Conservation (phyloP, 805 yeast genomes). For the Yarrowia sp. region DNA sequence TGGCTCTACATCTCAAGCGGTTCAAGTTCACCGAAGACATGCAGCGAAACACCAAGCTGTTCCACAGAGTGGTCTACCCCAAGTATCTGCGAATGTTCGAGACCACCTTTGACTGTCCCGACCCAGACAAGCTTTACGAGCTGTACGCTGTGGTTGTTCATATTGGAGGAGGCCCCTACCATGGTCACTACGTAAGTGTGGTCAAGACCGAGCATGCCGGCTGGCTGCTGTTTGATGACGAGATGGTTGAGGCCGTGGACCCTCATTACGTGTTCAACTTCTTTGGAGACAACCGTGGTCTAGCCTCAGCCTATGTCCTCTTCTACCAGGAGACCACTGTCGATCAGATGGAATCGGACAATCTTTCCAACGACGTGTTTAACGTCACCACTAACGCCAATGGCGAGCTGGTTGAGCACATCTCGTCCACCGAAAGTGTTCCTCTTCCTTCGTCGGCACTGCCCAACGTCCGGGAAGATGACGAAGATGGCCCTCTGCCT, state of each 20-base stretch:
- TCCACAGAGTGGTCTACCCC: slow-evolving; percentile 81
- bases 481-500: background rate
- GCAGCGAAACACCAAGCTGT: slow-evolving; percentile 78
- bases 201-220: slow-evolving; percentile 74
- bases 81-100: slow-evolving; percentile 60
- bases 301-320: slow-evolving; percentile 87
- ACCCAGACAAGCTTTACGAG: slow-evolving; percentile 65
- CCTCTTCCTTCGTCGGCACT: slow-evolving; percentile 11
- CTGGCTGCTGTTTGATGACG: slow-evolving; percentile 94
- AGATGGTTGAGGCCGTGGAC: slow-evolving; percentile 83
- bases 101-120: slow-evolving; percentile 54
- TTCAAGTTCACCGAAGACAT: slow-evolving; percentile 85
- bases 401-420: slow-evolving; percentile 14
- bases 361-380: slow-evolving; percentile 19
- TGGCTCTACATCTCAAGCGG: slow-evolving; percentile 83
- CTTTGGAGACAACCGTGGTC: slow-evolving; percentile 82
- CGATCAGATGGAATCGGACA: slow-evolving; percentile 23
- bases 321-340: slow-evolving; percentile 60
- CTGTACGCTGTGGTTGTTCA: slow-evolving; percentile 85
- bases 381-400: slow-evolving; percentile 9
- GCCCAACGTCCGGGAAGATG: slow-evolving; percentile 13
- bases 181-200: slow-evolving; percentile 90
- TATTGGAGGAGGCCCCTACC: slow-evolving; percentile 96
- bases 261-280: slow-evolving; percentile 79
- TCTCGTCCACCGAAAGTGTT: slow-evolving; percentile 11